These are phyloP conservation scores for Solanum appendiculatum DNA, from an alignment of 257 asterid genomes.

Conservation along the genomic window DNA sequence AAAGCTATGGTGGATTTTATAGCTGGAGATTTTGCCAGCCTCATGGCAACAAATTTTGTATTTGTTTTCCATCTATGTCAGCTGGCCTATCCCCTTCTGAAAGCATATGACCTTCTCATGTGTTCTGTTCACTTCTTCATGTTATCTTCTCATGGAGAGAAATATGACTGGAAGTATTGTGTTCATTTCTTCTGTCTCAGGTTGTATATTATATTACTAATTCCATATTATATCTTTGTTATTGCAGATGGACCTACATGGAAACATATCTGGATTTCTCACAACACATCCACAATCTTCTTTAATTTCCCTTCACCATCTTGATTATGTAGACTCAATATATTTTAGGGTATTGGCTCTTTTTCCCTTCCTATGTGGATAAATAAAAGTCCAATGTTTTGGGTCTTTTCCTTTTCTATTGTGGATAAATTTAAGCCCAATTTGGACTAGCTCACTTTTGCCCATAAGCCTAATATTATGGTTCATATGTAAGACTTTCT, in stretches of 20 bases:
- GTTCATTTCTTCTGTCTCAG: too few relatives aligned
- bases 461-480: too few relatives aligned
- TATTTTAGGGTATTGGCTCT: too few relatives aligned
- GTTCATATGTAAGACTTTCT: too few relatives aligned
- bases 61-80: conserved; percentile 54
- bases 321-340: conserved; percentile 30
- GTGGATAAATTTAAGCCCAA: too few relatives aligned
- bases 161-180: too few relatives aligned
- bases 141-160: too few relatives aligned
- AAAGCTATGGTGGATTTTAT: conserved; percentile 47
- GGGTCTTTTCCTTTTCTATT: too few relatives aligned
- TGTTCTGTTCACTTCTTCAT: conserved; percentile 62
- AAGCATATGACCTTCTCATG: conserved; percentile 46
- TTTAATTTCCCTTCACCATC: conserved; percentile 37
- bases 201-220: too few relatives aligned
- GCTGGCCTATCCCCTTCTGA: conserved; percentile 54
- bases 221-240: neutral
- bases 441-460: too few relatives aligned
- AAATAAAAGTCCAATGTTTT: too few relatives aligned
- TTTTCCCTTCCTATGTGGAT: too few relatives aligned
- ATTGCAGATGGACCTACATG: conserved; percentile 25
- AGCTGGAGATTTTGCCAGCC: conserved; percentile 36
- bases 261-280: conserved; percentile 29
- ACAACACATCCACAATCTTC: conserved; percentile 44
- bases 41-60: conserved; percentile 45